Evolutionary conservation across 2,329 filamentous ascomycete species (phyloP).

Genomic region (Botryotinia calthae): DNA sequence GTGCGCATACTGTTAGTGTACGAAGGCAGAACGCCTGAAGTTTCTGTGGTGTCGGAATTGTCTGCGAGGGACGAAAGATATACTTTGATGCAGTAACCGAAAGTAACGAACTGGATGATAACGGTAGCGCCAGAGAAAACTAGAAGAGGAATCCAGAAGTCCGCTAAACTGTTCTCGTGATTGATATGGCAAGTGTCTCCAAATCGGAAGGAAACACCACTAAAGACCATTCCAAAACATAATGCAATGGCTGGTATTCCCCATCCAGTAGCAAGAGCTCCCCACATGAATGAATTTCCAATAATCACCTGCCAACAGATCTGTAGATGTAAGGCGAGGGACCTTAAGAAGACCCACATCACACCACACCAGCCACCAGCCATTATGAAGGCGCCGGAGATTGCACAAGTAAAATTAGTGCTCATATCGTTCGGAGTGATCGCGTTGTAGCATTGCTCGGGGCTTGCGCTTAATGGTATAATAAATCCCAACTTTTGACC

Average conservation of each 20-base stretch:
- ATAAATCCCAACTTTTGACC: slow-evolving; percentile 75
- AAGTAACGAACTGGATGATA: slow-evolving; percentile 80
- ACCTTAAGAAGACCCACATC: slow-evolving; percentile 88
- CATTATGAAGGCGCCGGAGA: slow-evolving; percentile 82
- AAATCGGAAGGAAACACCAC: slow-evolving; percentile 92
- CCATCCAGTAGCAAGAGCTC: slow-evolving; percentile 78
- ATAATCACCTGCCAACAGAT: slow-evolving; percentile 97
- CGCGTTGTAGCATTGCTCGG: slow-evolving; percentile 78
- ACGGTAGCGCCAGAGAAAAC: slow-evolving; percentile 73
- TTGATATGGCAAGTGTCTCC: slow-evolving; percentile 92
- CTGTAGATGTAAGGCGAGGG: slow-evolving; percentile 89
- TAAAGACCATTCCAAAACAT: slow-evolving; percentile 73
- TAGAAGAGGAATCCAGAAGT: slow-evolving; percentile 88
- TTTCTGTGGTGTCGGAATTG: slow-evolving; percentile 65
- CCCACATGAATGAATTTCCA: slow-evolving; percentile 85
- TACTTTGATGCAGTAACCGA: slow-evolving; percentile 90
- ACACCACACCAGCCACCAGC: slow-evolving; percentile 81
- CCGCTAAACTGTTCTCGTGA: slow-evolving; percentile 74
- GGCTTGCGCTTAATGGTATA: slow-evolving; percentile 75
- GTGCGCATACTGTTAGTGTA: slow-evolving; percentile 71
- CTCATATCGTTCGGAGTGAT: slow-evolving; percentile 96
- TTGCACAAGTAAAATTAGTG: slow-evolving; percentile 75
- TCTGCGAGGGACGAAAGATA: slow-evolving; percentile 84
- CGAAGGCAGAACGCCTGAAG: slow-evolving; percentile 65
- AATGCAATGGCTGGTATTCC: slow-evolving; percentile 76